phyloP scores from a whole-genome alignment of 2,329 filamentous ascomycete genomes.

The Zelopaecilomyces penicillatus region DNA sequence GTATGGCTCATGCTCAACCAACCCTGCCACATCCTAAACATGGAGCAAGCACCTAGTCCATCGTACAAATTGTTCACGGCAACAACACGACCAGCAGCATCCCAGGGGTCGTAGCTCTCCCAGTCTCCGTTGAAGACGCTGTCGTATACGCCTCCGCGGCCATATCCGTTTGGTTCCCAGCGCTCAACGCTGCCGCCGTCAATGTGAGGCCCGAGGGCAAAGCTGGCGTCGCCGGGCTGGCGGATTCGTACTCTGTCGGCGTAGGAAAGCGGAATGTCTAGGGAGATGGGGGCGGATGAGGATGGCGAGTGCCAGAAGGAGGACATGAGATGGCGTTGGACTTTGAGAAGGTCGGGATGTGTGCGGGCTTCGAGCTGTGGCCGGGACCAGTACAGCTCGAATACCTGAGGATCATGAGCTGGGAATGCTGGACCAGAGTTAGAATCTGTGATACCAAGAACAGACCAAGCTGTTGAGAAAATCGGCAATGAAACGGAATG shows the following conservation, averaged over 20 bases:
- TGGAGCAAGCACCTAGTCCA: slow-evolving; percentile 71
- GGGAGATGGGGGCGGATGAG: slow-evolving; percentile 37
- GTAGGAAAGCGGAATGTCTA: slow-evolving; percentile 53
- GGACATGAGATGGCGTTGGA: slow-evolving; percentile 54
- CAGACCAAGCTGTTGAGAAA: neutral
- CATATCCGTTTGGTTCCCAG: slow-evolving; percentile 65
- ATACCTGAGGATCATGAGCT: slow-evolving; percentile 55
- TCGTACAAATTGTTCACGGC: slow-evolving; percentile 70
- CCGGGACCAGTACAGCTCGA: slow-evolving; percentile 67
- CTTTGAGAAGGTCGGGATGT: slow-evolving; percentile 53
- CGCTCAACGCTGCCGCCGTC: slow-evolving; percentile 69
- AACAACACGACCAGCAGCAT: slow-evolving; percentile 58
- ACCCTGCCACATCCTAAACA: slow-evolving; percentile 84
- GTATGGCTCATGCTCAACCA: slow-evolving; percentile 77
- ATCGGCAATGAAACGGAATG: too few relatives aligned
- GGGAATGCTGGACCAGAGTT: slow-evolving; percentile 48
- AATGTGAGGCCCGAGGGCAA: slow-evolving; percentile 64
- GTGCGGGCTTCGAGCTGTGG: slow-evolving; percentile 60
- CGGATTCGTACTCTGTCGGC: slow-evolving; percentile 66
- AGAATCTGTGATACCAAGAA: neutral
- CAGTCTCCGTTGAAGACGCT: slow-evolving; percentile 64
- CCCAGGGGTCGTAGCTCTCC: slow-evolving; percentile 79
- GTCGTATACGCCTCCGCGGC: slow-evolving; percentile 60
- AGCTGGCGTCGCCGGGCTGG: slow-evolving; percentile 60
- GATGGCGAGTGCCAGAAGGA: slow-evolving; percentile 51